Percentiles rank a stretch among this genome's conserved stretches.
phyloP scores from a whole-genome alignment of 768 basidiomycete genomes.

The Pleurotus tuoliensis region DNA sequence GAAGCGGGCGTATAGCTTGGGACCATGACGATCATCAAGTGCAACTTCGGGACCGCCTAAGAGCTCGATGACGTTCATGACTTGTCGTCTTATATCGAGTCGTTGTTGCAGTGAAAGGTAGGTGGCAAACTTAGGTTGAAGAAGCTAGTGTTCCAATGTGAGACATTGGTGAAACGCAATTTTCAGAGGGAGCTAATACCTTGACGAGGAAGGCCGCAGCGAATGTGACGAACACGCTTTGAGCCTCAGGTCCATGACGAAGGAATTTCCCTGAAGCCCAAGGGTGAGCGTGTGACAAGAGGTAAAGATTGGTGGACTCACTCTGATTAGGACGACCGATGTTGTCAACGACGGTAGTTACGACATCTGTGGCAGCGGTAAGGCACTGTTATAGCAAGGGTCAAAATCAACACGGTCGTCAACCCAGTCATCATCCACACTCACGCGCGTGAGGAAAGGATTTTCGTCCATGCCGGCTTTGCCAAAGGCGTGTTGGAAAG shows the following conservation, averaged over 20 bases:
- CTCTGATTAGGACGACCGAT: constrained; percentile 54
- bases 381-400: constrained; percentile 45
- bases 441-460: constrained; percentile 60
- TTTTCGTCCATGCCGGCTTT: constrained; percentile 60
- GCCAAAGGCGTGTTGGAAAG: constrained; percentile 72
- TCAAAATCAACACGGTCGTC: neutral
- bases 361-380: constrained; percentile 61
- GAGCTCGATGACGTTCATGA: constrained; percentile 64
- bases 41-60: constrained; percentile 68
- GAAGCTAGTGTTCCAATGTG: constrained; percentile 40
- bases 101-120: constrained; percentile 59
- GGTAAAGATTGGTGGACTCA: constrained; percentile 23
- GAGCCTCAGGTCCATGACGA: constrained; percentile 74
- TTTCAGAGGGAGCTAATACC: constrained; percentile 28
- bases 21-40: constrained; percentile 79
- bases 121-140: constrained; percentile 69
- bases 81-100: constrained; percentile 54
- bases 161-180: neutral
- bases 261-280: constrained; percentile 44
- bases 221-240: constrained; percentile 76
- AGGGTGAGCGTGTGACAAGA: neutral
- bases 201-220: constrained; percentile 83
- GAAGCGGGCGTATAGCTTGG: constrained; percentile 78
- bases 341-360: constrained; percentile 55
- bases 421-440: constrained; percentile 21